A percentile compares a stretch with the other conserved stretches of the same genome.
These are phyloP conservation scores for Drechslerella stenobrocha DNA, from an alignment of 2,329 filamentous ascomycete species.

Conservation along the genomic window DNA sequence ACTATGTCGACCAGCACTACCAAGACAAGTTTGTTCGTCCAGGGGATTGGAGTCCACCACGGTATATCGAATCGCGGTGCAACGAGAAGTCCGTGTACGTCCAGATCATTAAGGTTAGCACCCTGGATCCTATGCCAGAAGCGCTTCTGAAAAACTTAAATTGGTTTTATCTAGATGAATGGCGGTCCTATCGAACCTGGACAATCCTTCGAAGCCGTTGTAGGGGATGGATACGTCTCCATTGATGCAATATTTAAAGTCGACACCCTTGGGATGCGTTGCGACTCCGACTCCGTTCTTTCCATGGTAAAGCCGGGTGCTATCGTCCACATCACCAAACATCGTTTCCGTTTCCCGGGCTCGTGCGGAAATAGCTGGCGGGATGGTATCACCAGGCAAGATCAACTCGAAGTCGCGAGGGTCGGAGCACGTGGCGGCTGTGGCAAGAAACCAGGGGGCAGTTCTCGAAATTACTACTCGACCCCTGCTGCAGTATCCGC, in stretches of 20 bases:
- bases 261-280: neutral
- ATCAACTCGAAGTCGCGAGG: conserved; percentile 14
- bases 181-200: conserved; percentile 10
- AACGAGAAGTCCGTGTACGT: conserved; percentile 11
- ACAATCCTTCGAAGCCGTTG: conserved; percentile 15
- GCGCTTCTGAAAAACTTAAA: conserved; percentile 4
- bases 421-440: neutral
- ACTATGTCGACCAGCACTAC: conserved; percentile 3
- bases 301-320: conserved; percentile 10
- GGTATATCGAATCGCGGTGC: conserved; percentile 18
- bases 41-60: conserved; percentile 21
- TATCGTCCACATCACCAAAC: conserved; percentile 18
- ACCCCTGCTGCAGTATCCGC: conserved; percentile 5
- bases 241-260: conserved; percentile 26
- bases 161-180: conserved; percentile 11
- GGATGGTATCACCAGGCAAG: conserved; percentile 21
- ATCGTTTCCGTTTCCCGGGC: conserved; percentile 16
- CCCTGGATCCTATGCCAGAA: neutral
- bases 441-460: neutral
- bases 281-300: neutral
- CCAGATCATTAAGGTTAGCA: conserved; percentile 26
- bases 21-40: conserved; percentile 15
- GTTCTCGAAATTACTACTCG: conserved; percentile 7
- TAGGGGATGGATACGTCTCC: conserved; percentile 28
- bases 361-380: conserved; percentile 20